Percentiles rank a stretch among this genome's conserved stretches.
These are phyloP conservation scores for Phyllosticta citrichinensis DNA, from an alignment of 2,329 filamentous ascomycete genomes.

Conservation along the genomic window DNA sequence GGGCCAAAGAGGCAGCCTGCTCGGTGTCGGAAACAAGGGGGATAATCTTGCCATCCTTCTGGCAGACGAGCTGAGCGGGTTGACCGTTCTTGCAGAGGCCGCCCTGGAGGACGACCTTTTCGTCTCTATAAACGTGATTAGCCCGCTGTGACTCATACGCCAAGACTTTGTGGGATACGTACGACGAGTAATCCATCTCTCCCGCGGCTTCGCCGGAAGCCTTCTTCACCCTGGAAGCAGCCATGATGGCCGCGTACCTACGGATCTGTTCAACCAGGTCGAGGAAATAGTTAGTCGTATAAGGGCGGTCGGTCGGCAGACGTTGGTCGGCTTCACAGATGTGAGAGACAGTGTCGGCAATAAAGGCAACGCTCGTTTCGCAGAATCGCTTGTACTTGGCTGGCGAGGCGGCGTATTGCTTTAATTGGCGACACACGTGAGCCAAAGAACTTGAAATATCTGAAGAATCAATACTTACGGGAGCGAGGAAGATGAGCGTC, in stretches of 20 bases:
- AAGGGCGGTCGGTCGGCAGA: constrained; percentile 74
- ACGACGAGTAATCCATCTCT: constrained; percentile 43
- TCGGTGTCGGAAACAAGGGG: constrained; percentile 49
- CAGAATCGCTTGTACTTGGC: constrained; percentile 78
- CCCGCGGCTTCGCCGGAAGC: constrained; percentile 44
- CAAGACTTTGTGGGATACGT: constrained; percentile 18
- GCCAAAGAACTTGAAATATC: constrained; percentile 49
- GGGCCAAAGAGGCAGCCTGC: constrained; percentile 34
- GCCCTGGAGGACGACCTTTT: constrained; percentile 71
- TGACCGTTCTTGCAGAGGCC: constrained; percentile 73
- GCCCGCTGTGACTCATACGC: constrained; percentile 16
- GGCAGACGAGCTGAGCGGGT: constrained; percentile 72
- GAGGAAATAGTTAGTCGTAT: constrained; percentile 93
- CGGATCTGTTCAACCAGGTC: constrained; percentile 91
- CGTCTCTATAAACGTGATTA: constrained; percentile 39
- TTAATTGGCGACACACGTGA: constrained; percentile 51
- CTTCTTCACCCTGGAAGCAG: constrained; percentile 59
- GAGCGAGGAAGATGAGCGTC: constrained; percentile 80
- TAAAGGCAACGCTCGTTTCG: constrained; percentile 79
- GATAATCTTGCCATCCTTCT: constrained; percentile 68
- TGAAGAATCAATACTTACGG: constrained; percentile 62
- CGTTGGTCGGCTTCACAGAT: constrained; percentile 79
- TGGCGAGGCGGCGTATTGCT: constrained; percentile 62
- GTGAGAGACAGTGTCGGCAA: constrained; percentile 80
- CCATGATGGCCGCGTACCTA: constrained; percentile 72